Evolutionary conservation across 106 monocot species (phyloP), one percentile per base, ranked within the genome.

Genomic region (Apostasia ramifera): DNA sequence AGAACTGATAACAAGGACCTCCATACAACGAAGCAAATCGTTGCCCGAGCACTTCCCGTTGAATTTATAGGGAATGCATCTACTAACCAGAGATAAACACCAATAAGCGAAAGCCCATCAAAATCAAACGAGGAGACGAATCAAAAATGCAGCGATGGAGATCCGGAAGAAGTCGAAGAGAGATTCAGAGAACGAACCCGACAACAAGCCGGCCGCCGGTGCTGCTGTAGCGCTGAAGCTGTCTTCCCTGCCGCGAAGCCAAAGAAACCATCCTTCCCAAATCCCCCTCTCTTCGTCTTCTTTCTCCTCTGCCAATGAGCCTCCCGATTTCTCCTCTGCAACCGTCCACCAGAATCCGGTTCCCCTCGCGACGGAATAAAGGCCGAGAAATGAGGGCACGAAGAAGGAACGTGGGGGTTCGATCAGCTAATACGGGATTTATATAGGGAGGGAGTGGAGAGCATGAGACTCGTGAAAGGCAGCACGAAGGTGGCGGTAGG

Each of bases 1-100:
- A 3, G 91, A 91, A 73, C 82, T 91, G 57, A 91, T 80, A 45
- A 91, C 87, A 26, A 91, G 84, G 67, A 91, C 87, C 61, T 91
- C 73, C 58, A 91, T 54, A 2, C 77, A 59, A 49, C 74, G 12
- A 66, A 84, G 61, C 44, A 68, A 40, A 15, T 58, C 68, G 44
- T 46, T 70, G 42, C 54, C 37, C 41, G 56, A 59, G 40, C 59
- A 57, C 4, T 78, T 68, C 5, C 44, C 6, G 40, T 71, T 81
- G 58, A 79, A 66, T 70, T 79, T 91, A 61, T 91, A 91, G 4
- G 90, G 90, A 75, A 91, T 91, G 73, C 90, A 91, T 47, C 90
- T 86, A 74, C 2, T 14, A 56, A 47, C 0, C 14, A 65, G 47
- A 65, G n/a, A 65, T 7, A 48, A 40, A 59, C 9, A 40, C 59